Evolutionary conservation across 805 yeast genomes (phyloP).

Genomic region (Candida coleopterorum): DNA sequence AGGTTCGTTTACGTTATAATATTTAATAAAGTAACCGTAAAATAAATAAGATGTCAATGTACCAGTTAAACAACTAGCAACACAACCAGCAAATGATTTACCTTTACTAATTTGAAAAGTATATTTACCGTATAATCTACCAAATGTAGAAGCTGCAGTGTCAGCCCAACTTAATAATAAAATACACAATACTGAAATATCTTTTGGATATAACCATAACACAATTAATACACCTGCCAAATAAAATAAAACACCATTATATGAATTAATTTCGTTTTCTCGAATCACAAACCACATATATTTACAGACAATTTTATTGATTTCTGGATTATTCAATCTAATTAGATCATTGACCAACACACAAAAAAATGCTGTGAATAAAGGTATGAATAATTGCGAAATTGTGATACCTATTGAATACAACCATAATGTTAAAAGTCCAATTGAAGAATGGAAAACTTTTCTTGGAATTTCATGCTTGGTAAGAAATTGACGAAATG

Average conservation of each 20-base stretch:
- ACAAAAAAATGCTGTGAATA: conserved; percentile 49
- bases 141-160: conserved; percentile 93
- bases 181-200: conserved; percentile 70
- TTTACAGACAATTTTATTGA: conserved; percentile 65
- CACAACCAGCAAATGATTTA: conserved; percentile 86
- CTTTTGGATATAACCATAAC: conserved; percentile 69
- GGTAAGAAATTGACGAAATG: conserved; percentile 41
- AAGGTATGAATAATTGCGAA: conserved; percentile 53
- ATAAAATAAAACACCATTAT: conserved; percentile 88
- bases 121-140: conserved; percentile 77
- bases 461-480: conserved; percentile 91
- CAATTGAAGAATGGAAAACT: conserved; percentile 82
- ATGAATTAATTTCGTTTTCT: conserved; percentile 63
- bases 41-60: conserved; percentile 57
- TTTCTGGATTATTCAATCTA: conserved; percentile 54
- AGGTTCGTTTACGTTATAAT: conserved; percentile 48
- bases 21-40: conserved; percentile 72
- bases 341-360: conserved; percentile 63
- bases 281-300: conserved; percentile 80
- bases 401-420: conserved; percentile 61
- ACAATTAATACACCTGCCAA: conserved; percentile 73
- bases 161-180: conserved; percentile 93
- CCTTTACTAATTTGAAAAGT: conserved; percentile 72
- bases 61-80: conserved; percentile 81
- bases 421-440: conserved; percentile 69